Conservation (phyloP, 331 rosid species). For the Erythrophleum ivorense region DNA sequence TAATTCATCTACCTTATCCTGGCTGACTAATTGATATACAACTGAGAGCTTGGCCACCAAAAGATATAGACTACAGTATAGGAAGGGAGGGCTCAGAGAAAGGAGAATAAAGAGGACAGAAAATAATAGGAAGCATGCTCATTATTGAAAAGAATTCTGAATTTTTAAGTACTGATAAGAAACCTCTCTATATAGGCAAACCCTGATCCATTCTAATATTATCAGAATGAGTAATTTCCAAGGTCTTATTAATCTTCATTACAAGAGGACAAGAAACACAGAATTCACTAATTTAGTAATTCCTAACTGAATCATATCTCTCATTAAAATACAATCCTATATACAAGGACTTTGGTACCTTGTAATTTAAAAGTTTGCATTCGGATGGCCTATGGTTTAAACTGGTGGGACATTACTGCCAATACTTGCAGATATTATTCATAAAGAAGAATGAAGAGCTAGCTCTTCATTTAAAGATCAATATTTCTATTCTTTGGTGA, state of each 20-base stretch:
- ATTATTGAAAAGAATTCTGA: neutral
- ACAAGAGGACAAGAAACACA: neutral
- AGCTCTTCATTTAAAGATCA: neutral
- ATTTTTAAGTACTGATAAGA: neutral
- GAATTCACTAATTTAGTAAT: neutral
- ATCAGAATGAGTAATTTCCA: neutral
- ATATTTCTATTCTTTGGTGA: neutral
- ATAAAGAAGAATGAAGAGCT: too few species aligned
- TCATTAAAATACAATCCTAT: neutral
- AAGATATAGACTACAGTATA: neutral
- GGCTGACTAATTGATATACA: neutral
- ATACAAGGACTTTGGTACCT: neutral
- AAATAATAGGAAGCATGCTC: constrained; percentile 8
- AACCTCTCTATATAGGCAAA: constrained; percentile 17
- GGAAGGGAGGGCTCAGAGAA: neutral
- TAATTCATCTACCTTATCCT: neutral
- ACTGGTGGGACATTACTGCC: too few species aligned
- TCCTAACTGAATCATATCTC: neutral
- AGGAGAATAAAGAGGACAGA: neutral
- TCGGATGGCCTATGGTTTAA: too few species aligned
- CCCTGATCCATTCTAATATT: neutral
- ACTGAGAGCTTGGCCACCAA: neutral
- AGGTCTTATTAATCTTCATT: constrained; percentile 6
- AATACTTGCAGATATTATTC: neutral
- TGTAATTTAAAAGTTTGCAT: too few species aligned